These are phyloP conservation scores for Apophysomyces sp. DNA, from an alignment of 371 early-diverging fungal genomes.

Conservation along the genomic window DNA sequence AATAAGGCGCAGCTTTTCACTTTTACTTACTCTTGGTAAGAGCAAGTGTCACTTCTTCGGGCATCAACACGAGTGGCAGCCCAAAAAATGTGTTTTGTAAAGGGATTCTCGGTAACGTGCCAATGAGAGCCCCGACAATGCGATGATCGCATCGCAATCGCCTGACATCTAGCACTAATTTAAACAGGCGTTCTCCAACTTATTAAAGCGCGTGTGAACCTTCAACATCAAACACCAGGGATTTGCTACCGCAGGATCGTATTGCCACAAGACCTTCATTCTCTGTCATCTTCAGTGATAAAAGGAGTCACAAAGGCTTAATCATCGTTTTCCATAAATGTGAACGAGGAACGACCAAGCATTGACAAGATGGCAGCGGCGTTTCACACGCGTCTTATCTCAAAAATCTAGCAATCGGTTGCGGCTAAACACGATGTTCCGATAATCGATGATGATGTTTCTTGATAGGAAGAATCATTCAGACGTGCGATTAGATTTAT, in stretches of 20 bases:
- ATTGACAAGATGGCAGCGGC: too few species aligned
- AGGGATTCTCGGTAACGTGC: slow-evolving; percentile 53
- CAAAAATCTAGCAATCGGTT: too few species aligned
- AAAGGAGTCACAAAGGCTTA: neutral
- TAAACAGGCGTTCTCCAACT: neutral
- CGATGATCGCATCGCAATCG: slow-evolving; percentile 41
- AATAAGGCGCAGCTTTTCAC: neutral
- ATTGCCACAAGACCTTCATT: neutral
- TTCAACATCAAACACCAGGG: slow-evolving; percentile 14
- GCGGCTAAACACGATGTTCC: too few species aligned
- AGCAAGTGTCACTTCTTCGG: slow-evolving; percentile 54
- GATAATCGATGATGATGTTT: too few species aligned
- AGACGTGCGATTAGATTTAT: too few species aligned
- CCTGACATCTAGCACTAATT: slow-evolving; percentile 32
- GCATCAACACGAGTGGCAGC: slow-evolving; percentile 48
- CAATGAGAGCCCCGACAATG: slow-evolving; percentile 57
- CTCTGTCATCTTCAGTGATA: neutral
- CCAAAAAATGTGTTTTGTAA: slow-evolving; percentile 55
- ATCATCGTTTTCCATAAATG: too few species aligned
- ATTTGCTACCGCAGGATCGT: slow-evolving; percentile 9
- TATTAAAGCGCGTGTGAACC: slow-evolving; percentile 2
- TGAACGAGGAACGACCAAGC: too few species aligned
- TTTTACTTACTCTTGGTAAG: slow-evolving; percentile 32
- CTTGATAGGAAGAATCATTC: too few species aligned
- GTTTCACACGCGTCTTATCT: too few species aligned